A percentile compares a stretch with the other conserved stretches of the same genome.
Conservation (phyloP, 2,329 filamentous ascomycete genomes). For the Phyllachora maydis region DNA sequence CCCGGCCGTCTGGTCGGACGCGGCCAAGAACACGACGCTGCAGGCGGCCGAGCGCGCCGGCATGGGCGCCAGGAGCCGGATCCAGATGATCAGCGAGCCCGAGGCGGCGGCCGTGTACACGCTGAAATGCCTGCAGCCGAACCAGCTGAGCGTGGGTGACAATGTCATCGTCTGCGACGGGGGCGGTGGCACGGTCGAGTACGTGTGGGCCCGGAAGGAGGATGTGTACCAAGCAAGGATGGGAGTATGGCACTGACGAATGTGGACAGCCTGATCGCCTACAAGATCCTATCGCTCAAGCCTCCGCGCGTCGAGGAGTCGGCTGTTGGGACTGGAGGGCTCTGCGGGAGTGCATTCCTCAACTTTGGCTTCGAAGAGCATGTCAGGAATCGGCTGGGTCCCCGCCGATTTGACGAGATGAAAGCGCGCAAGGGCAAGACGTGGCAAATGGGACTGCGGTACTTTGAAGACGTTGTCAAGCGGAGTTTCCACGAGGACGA, state of each 20-base stretch:
- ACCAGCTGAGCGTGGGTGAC: conserved; percentile 47
- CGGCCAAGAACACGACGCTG: conserved; percentile 66
- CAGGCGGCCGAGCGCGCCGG: conserved; percentile 60
- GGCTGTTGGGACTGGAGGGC: conserved; percentile 56
- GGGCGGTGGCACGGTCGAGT: conserved; percentile 48
- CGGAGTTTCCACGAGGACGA: conserved; percentile 67
- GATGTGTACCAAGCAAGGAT: not conserved
- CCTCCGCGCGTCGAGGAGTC: conserved; percentile 59
- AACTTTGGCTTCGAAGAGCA: conserved; percentile 70
- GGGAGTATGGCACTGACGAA: conserved; percentile 5
- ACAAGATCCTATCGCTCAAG: conserved; percentile 55
- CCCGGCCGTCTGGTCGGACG: conserved; percentile 69
- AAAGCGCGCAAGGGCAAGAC: conserved; percentile 58
- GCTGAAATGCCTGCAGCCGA: conserved; percentile 59
- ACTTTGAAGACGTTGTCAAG: conserved; percentile 74
- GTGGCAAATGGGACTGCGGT: conserved; percentile 60
- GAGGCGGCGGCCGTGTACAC: conserved; percentile 68
- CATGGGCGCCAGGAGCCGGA: conserved; percentile 48
- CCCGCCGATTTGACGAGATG: conserved; percentile 50
- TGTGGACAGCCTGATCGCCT: conserved; percentile 44
- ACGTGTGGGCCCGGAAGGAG: conserved; percentile 8
- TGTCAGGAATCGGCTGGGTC: conserved; percentile 45
- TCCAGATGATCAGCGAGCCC: conserved; percentile 65
- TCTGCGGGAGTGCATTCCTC: conserved; percentile 61
- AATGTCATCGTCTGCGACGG: conserved; percentile 44